Conservation (phyloP, 2,329 filamentous ascomycete genomes). For the Ustilaginoidea virens region DNA sequence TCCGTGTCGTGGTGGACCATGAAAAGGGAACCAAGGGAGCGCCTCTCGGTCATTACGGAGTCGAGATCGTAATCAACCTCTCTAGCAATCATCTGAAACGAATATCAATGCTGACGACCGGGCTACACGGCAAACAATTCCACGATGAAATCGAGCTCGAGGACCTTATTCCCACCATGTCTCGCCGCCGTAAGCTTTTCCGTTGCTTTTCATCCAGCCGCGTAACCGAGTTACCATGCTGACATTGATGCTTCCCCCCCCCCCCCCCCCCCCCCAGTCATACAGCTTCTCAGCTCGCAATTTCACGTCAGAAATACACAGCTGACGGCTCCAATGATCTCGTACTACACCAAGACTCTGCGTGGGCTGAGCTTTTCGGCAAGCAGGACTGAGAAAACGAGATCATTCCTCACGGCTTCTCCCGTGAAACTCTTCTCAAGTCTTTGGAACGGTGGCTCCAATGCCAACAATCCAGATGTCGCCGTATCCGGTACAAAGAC, state of each 20-base stretch:
- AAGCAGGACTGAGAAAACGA: conserved; percentile 46
- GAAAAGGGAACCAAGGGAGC: conserved; percentile 50
- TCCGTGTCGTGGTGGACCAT: conserved; percentile 61
- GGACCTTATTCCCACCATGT: conserved; percentile 60
- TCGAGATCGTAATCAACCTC: conserved; percentile 57
- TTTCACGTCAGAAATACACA: conserved; percentile 50
- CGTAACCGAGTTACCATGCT: background rate
- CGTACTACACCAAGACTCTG: conserved; percentile 64
- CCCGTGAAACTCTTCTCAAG: conserved; percentile 83
- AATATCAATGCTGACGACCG: conserved; percentile 36
- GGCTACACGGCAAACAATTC: conserved; percentile 54
- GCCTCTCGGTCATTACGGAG: conserved; percentile 49
- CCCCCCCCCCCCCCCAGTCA: conserved; percentile 36
- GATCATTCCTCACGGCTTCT: conserved; percentile 62
- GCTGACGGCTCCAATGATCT: conserved; percentile 53
- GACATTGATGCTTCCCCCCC: conserved; percentile 6
- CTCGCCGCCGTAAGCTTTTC: conserved; percentile 49
- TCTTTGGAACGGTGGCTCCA: conserved; percentile 50
- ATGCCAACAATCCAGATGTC: conserved; percentile 16
- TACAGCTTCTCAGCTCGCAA: conserved; percentile 55
- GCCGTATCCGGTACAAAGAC: conserved; percentile 18
- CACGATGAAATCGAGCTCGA: conserved; percentile 58
- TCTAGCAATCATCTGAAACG: conserved; percentile 34
- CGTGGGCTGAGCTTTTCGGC: conserved; percentile 47
- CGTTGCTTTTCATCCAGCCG: background rate